phyloP scores from a whole-genome alignment of 2,329 filamentous ascomycete species.

The Penicillium sp. region DNA sequence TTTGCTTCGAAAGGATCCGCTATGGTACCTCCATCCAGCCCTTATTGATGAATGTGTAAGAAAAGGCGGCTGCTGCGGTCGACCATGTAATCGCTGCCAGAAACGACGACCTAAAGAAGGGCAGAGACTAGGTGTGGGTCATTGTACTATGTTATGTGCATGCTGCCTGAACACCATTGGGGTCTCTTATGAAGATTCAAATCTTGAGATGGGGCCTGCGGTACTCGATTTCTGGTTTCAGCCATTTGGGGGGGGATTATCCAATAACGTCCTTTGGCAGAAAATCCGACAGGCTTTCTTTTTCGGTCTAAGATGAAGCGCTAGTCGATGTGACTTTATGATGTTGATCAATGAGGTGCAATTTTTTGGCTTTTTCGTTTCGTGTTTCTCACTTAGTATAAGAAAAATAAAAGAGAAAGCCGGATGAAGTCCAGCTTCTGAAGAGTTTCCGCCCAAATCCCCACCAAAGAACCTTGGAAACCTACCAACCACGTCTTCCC shows the following conservation, averaged over 20 bases:
- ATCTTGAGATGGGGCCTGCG: background rate
- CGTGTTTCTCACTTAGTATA: too few relatives aligned
- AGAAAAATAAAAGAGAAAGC: too few relatives aligned
- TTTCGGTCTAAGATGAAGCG: background rate
- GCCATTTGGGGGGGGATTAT: background rate
- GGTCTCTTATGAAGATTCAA: background rate
- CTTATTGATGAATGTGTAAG: too few relatives aligned
- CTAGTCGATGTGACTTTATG: background rate
- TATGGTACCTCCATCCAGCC: too few relatives aligned
- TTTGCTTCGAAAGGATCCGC: too few relatives aligned
- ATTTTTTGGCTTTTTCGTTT: too few relatives aligned
- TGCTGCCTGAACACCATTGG: background rate
- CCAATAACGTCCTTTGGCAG: background rate
- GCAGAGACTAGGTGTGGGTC: too few relatives aligned
- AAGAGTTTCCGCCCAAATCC: background rate
- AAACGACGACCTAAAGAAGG: too few relatives aligned
- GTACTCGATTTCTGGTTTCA: background rate
- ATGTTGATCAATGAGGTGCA: background rate
- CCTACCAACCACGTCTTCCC: background rate
- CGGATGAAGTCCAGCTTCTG: background rate
- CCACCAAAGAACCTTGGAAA: constrained; percentile 1
- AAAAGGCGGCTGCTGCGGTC: too few relatives aligned
- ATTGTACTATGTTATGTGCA: background rate
- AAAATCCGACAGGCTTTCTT: background rate
- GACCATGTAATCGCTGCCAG: too few relatives aligned